Evolutionary conservation across 257 asterid species (phyloP), one percentile per base, ranked within the genome.

Genomic region (Solanum dulcamara): DNA sequence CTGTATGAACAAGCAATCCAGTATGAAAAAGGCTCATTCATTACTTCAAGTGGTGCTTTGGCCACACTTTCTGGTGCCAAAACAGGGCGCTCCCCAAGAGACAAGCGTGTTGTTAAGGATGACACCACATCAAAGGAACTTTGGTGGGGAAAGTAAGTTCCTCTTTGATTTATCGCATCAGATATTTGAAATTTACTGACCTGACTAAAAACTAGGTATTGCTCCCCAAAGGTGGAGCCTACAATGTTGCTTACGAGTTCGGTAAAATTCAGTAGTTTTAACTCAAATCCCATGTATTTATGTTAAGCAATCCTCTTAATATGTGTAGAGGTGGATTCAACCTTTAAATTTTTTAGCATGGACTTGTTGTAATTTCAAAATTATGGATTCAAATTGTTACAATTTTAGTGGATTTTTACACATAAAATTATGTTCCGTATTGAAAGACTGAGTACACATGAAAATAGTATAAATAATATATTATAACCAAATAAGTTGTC

Each of bases 101-200:
- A 96, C 38, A 94, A 96, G 71, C 97, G 99, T 2, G 97, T 96
- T 10, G 99, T 96, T 17, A 94, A 87, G 77, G 99, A 96, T 81
- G 98, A 93, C 77, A 90, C 92, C 67, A 94, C 82, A 24, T 8
- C 98, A 1, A 87, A 89, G 10, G 97, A 94, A 68, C 98, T 96
- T 87, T 96, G 99, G 99, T 96, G 98, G 99, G 99, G 99, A 86
- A 96, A 96, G 99, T 96, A 84, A 92, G 99, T 86, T 30, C 81
- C 44, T 42, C 40, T 44, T 42, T 74, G 3, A 4, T 74, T 42
- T 40, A 42, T 13, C 3, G 37, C 8, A 74, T 24, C 12, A 3
- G 2, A 2, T 15, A 74, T 74, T n/a, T 13, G 0, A 40, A 74
- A 0, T 8, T 74, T 26, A 74, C 2, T n/a, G 12, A 13, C 7